Base-by-base conservation (phyloP, 2,329 filamentous ascomycete genomes). In the Colletotrichum trifolii region DNA sequence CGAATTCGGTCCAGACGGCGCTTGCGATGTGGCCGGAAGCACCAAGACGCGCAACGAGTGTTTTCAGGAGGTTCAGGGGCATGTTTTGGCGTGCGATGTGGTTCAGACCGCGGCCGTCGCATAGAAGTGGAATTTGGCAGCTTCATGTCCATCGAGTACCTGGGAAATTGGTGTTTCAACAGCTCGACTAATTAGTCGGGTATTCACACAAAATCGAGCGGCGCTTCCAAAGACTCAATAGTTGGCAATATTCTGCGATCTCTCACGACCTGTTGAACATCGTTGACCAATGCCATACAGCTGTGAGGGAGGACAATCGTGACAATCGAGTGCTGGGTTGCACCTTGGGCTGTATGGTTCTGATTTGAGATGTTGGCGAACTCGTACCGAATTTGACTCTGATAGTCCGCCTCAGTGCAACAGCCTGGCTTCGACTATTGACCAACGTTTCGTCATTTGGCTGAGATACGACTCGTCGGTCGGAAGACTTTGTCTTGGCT, bases 81-180 rank as follows among this genome's bases (percentile, higher is more conserved):
- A 8, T 64, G 61, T 64, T 64, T 64, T 49, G 61, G 45, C 56
- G 39, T 61, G n/a, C 12, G 50, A 13, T 39, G 25, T 55, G 61
- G 34, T 54, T 45, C 56, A 36, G 35, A 60, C 54, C 47, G 34
- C 43, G 39, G 56, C 33, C 36, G 61, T 60, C 49, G 61, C 49
- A 60, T 54, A 45, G 15, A 45, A 54, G 45, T 54, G 56, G 45
- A 47, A 54, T 36, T 39, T n/a, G 15, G 42, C 46, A 38, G n/a
- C 8, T 33, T 46, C 15, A 10, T 38, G 45, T 49, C 35, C 15
- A 64, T 49, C 38, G 57, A 13, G 34, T 54, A 61, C 45, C 38
- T 42, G 10, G 12, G 46, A 45, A 58, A 58, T 11, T 33, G 12
- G 35, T 17, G 25, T 43, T 42, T 42, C 55, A 50, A 36, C 36